Conservation (phyloP, 2,329 filamentous ascomycete genomes). For the Cryphonectria naterciae region DNA sequence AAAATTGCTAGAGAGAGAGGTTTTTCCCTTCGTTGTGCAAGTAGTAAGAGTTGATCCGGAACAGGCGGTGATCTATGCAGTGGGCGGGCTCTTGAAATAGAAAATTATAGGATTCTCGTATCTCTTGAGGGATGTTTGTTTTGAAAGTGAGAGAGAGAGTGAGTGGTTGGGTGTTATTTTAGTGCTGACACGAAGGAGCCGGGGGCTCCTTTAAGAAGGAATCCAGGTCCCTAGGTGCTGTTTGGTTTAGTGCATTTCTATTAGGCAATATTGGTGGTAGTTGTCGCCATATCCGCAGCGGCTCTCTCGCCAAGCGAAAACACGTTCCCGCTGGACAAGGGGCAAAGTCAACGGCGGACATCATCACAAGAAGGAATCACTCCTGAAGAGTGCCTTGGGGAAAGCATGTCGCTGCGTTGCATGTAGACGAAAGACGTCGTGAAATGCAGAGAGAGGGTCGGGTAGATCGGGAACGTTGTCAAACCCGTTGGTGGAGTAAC, state of each 20-base stretch:
- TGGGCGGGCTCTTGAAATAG: not conserved
- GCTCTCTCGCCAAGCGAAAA: not conserved
- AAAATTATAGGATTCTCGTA: not conserved
- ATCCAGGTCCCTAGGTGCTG: not conserved
- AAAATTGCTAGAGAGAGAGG: not conserved
- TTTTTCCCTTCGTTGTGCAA: not conserved
- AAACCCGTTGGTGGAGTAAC: not conserved
- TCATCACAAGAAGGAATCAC: not conserved
- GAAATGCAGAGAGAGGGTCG: not conserved
- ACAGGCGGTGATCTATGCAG: not conserved
- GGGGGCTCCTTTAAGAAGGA: not conserved
- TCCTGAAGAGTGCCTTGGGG: not conserved
- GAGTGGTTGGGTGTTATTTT: not conserved
- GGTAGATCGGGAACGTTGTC: not conserved
- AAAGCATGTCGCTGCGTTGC: not conserved
- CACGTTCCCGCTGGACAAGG: not conserved
- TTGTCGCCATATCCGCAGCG: not conserved
- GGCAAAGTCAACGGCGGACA: not conserved
- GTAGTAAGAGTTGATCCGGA: not conserved
- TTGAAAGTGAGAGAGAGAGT: too few species aligned
- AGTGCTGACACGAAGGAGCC: conserved; percentile 2
- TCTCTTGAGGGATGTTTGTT: not conserved
- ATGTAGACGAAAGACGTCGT: not conserved
- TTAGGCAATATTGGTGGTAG: conserved; percentile 1
- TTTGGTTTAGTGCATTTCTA: conserved; percentile 2